Conservation (phyloP, 2,329 filamentous ascomycete genomes). For the Epichloe brachyelytri region DNA sequence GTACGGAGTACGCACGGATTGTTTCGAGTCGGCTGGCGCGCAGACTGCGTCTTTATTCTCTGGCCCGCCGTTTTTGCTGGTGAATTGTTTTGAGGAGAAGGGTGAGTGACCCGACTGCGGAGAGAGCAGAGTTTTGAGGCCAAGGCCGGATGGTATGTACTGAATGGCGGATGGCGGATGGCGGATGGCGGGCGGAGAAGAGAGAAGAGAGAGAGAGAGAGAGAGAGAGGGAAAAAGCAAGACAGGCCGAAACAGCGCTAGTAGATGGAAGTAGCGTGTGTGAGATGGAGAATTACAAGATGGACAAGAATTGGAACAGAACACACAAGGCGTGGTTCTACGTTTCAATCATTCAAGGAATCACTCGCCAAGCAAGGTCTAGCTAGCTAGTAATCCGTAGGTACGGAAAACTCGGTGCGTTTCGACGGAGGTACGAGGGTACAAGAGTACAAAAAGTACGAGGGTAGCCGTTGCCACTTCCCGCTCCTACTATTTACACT, state of each 20-base stretch:
- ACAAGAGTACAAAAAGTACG: too few species aligned
- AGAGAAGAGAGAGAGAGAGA: neutral
- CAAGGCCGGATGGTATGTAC: conserved; percentile 2
- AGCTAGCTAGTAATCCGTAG: too few species aligned
- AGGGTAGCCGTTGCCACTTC: neutral
- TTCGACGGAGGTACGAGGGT: too few species aligned
- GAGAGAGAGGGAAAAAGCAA: neutral
- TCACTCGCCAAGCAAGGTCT: too few species aligned
- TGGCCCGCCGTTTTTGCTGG: neutral
- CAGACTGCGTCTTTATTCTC: neutral
- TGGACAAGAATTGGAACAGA: neutral
- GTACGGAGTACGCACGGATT: neutral
- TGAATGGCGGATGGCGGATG: conserved; percentile 3
- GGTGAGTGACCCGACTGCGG: neutral
- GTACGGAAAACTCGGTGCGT: too few species aligned
- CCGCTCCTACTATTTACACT: too few species aligned
- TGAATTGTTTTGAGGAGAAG: neutral
- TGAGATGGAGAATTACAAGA: neutral
- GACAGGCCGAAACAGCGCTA: neutral
- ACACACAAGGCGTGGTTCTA: too few species aligned
- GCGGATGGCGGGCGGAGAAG: conserved; percentile 2
- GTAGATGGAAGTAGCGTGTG: neutral
- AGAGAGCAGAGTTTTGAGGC: conserved; percentile 6
- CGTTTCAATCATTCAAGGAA: too few species aligned
- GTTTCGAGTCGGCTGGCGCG: neutral